Evolutionary conservation across 2,329 filamentous ascomycete genomes (phyloP).

Genomic region (Neonectria sp.): DNA sequence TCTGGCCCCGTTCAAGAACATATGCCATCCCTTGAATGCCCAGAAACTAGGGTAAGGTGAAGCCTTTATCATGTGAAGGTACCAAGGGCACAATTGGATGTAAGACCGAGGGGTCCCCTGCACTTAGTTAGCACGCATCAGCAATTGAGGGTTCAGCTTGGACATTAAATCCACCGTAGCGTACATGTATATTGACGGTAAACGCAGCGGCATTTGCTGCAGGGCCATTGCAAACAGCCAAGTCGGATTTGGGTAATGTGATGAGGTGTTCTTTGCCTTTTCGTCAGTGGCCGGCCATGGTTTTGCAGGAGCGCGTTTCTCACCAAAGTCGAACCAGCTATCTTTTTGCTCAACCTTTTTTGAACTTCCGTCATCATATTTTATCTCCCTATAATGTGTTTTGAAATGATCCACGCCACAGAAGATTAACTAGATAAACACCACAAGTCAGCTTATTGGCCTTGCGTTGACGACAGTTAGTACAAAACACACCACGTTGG

Average conservation of each 20-base stretch:
- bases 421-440: slow-evolving; percentile 4
- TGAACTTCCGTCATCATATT: neutral
- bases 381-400: neutral
- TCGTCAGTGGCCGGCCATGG: neutral
- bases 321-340: slow-evolving; percentile 2
- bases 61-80: slow-evolving; percentile 1
- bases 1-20: slow-evolving; percentile 1
- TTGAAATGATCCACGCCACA: neutral
- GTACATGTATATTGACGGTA: neutral
- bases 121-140: slow-evolving; percentile 1
- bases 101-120: neutral
- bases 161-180: neutral
- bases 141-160: neutral
- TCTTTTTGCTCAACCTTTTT: neutral
- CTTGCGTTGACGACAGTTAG: neutral
- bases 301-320: neutral
- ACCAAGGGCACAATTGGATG: slow-evolving; percentile 10
- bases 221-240: neutral
- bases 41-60: slow-evolving; percentile 8
- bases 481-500: slow-evolving; percentile 2
- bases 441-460: neutral
- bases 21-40: neutral
- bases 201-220: neutral
- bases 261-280: slow-evolving; percentile 1
- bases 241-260: neutral